Evolutionary conservation across 768 basidiomycete species (phyloP).

Genomic region (Phaeotremella fagi): DNA sequence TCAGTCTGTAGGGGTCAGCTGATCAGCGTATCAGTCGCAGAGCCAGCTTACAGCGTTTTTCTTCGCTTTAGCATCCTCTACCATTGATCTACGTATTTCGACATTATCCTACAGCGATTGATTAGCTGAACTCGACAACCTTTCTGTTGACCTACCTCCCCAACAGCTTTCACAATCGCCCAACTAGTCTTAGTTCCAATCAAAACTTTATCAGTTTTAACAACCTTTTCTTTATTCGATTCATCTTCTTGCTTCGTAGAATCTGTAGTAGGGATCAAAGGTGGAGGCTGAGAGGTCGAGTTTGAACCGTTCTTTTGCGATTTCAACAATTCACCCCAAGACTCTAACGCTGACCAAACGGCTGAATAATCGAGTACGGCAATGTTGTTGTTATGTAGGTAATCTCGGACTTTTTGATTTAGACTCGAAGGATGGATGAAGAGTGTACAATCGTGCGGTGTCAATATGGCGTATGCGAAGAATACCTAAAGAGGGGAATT

Average conservation of each 20-base stretch:
- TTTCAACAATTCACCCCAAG: constrained; percentile 38
- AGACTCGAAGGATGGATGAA: constrained; percentile 63
- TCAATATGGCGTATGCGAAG: constrained; percentile 84
- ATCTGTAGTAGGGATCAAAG: neutral
- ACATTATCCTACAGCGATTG: constrained; percentile 58
- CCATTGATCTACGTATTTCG: constrained; percentile 62
- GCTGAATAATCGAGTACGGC: constrained; percentile 65
- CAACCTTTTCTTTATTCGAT: constrained; percentile 11
- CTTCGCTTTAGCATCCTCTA: constrained; percentile 57
- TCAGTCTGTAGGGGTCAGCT: constrained; percentile 54
- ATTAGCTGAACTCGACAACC: constrained; percentile 1
- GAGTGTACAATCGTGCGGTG: constrained; percentile 56
- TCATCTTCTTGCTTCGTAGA: constrained; percentile 27
- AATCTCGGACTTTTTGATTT: constrained; percentile 53
- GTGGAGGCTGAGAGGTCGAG: neutral
- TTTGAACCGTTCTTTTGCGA: neutral
- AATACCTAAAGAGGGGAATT: constrained; percentile 58
- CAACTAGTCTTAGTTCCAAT: constrained; percentile 73
- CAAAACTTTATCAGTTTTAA: constrained; percentile 56
- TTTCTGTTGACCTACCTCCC: constrained; percentile 56
- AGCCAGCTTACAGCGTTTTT: constrained; percentile 45
- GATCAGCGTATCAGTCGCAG: neutral
- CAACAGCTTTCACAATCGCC: constrained; percentile 75
- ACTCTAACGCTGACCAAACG: constrained; percentile 60
- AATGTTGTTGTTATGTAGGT: constrained; percentile 57